Percentiles rank a stretch among this genome's conserved stretches.
Evolutionary conservation across 2,329 filamentous ascomycete species (phyloP).

Genomic region (Trichoderma semiorbis): DNA sequence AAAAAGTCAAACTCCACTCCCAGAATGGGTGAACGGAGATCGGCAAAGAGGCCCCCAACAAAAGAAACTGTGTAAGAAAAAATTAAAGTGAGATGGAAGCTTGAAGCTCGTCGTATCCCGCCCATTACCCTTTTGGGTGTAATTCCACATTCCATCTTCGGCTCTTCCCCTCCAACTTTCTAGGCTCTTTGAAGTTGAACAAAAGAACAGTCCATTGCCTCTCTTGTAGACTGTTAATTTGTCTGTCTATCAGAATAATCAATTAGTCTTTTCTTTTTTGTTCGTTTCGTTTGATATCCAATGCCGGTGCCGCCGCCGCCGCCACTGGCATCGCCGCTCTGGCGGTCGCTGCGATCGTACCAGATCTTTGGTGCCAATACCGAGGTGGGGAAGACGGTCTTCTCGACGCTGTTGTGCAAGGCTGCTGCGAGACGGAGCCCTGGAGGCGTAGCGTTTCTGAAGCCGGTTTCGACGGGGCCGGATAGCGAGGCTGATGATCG

Average conservation of each 20-base stretch:
- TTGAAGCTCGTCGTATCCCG: background rate
- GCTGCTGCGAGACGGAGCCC: slow-evolving; percentile 51
- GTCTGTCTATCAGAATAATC: background rate
- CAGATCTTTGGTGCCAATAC: slow-evolving; percentile 85
- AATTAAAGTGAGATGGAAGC: background rate
- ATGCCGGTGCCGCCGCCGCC: slow-evolving; percentile 24
- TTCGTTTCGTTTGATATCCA: background rate
- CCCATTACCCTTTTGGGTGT: slow-evolving; percentile 7
- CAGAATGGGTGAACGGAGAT: slow-evolving; percentile 2
- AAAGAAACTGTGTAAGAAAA: background rate
- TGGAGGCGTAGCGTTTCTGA: slow-evolving; percentile 62
- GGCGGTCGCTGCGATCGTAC: slow-evolving; percentile 64
- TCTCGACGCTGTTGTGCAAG: slow-evolving; percentile 69
- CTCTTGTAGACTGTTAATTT: background rate
- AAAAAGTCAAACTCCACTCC: background rate
- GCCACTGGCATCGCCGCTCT: slow-evolving; percentile 59
- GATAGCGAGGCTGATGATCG: slow-evolving; percentile 65
- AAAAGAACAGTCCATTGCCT: background rate
- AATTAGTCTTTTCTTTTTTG: background rate
- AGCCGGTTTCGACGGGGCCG: slow-evolving; percentile 77
- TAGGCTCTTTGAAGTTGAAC: background rate
- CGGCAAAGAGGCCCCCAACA: slow-evolving; percentile 4
- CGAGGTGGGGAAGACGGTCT: slow-evolving; percentile 79
- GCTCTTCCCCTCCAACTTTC: background rate
- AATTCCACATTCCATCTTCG: background rate